Base-by-base conservation (phyloP, 176 grass and related monocot genomes). In the Oryza nivara region DNA sequence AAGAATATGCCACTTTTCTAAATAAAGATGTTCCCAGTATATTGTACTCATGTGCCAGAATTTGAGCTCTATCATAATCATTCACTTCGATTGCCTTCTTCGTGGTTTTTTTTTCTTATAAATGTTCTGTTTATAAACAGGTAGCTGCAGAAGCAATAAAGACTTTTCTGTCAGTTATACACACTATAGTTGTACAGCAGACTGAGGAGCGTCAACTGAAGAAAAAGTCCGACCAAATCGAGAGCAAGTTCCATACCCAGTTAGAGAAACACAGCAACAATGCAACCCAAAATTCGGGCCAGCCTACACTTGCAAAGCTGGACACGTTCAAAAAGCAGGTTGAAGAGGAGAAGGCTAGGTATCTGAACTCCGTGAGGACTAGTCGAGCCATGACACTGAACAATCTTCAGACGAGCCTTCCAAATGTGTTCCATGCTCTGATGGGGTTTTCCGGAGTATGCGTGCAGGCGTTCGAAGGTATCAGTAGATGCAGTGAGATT, bases 341-440 rank as follows among this genome's bases (percentile, higher is more conserved):
- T 4, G 82, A 94, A 87, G 97, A 99, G 84, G 97, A 91, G 80
- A 96, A 88, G 67, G 71, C 82, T 14, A 94, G 86, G 85, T 99
- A 99, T 87, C 79, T 96, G 63, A 88, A 77, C 82, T 96, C 93
- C 3, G 69, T 96, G 45, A 85, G 73, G 58, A 88, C 66, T 75
- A 99, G 93, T 65, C 92, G 97, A 88, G 86, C 88, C 45, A 94
- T 94, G 89, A 94, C 91, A 1, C 75, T 94, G 80, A 96, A 92
- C 79, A 89, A 92, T 87, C 90, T 99, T 70, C 90, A 91, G 66
- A 96, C 73, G 4, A 87, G 97, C 87, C 94, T 99, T 23, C 97
- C 93, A 0, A 99, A 99, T 43, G 84, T 99, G 77, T 99, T 99
- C 80, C 92, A 99, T 77, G 84, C 89, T 81, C 87, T 99, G 79